Percentiles rank a stretch among this genome's conserved stretches.
Conservation (phyloP, 2,329 filamentous ascomycete genomes). For the Chaetomiaceae sp. region DNA sequence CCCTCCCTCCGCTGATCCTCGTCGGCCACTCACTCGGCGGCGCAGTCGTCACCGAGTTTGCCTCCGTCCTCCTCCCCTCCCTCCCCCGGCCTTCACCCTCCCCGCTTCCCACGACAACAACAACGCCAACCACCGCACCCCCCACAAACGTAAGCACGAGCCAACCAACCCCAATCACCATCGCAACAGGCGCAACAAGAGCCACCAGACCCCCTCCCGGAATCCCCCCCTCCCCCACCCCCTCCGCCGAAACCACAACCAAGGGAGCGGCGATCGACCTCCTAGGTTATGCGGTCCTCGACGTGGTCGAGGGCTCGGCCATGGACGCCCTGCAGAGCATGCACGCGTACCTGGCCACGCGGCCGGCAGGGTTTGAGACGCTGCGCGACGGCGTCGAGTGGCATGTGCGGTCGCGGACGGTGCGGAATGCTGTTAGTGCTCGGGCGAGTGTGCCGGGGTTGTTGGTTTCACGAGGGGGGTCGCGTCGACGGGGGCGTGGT, state of each 20-base stretch:
- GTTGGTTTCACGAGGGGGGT: no score
- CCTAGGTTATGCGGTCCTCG: constrained; percentile 82
- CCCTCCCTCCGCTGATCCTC: constrained; percentile 69
- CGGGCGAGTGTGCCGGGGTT: constrained; percentile 81
- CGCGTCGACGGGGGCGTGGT: no score
- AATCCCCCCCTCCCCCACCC: no score
- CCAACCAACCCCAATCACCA: neutral
- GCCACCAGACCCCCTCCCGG: no score
- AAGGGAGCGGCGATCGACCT: constrained; percentile 42
- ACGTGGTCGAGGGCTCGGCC: constrained; percentile 93
- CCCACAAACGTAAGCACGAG: no score
- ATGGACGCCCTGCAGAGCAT: constrained; percentile 94
- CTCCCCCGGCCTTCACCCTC: neutral
- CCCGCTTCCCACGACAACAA: no score
- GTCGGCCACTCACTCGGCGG: constrained; percentile 92
- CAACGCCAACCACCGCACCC: no score
- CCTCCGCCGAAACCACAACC: neutral
- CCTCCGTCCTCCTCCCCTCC: constrained; percentile 42
- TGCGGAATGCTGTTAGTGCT: constrained; percentile 79
- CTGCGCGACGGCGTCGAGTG: constrained; percentile 81
- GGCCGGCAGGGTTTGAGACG: constrained; percentile 73
- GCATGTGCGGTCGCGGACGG: constrained; percentile 84
- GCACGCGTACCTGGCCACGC: constrained; percentile 81
- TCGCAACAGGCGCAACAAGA: neutral
- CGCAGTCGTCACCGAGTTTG: constrained; percentile 81